Conservation (phyloP, 2,329 filamentous ascomycete genomes). For the Stemphylium vesicarium region DNA sequence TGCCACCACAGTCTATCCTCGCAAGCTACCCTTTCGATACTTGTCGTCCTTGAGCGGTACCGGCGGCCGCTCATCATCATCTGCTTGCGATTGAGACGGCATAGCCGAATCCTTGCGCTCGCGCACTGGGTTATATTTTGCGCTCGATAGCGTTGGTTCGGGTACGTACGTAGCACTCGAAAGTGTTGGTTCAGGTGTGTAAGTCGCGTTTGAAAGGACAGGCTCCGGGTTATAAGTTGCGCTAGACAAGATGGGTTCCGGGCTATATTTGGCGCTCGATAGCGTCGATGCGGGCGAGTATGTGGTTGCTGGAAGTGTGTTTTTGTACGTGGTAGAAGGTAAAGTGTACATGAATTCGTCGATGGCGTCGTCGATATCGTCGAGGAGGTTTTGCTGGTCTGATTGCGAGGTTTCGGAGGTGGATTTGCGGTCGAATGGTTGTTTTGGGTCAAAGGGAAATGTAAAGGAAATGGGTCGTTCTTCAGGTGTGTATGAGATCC, state of each 20-base stretch:
- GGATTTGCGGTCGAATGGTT: slow-evolving; percentile 23
- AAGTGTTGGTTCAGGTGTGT: slow-evolving; percentile 2
- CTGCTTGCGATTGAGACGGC: slow-evolving; percentile 8
- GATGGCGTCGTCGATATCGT: slow-evolving; percentile 35
- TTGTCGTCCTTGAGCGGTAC: slow-evolving; percentile 16
- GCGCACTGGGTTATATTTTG: slow-evolving; percentile 12
- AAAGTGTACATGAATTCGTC: slow-evolving; percentile 32
- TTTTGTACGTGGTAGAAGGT: slow-evolving; percentile 19
- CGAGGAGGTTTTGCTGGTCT: slow-evolving; percentile 23
- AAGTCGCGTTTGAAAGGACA: slow-evolving; percentile 17
- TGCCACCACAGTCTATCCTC: background rate
- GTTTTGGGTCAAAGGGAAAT: slow-evolving; percentile 19
- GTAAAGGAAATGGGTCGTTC: slow-evolving; percentile 26
- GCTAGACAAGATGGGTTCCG: background rate
- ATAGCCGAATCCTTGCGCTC: slow-evolving; percentile 33
- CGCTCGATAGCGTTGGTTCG: slow-evolving; percentile 3
- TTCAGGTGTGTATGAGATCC: slow-evolving; percentile 19
- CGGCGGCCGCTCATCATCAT: slow-evolving; percentile 8
- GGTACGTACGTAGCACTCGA: background rate
- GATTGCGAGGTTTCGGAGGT: slow-evolving; percentile 12
- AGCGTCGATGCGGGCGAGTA: slow-evolving; percentile 15
- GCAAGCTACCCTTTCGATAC: slow-evolving; percentile 10
- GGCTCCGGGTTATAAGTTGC: background rate
- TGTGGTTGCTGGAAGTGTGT: slow-evolving; percentile 19
- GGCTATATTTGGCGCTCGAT: slow-evolving; percentile 16